A percentile compares a stretch with the other conserved stretches of the same genome.
Conservation (phyloP, 352 stramenopile genomes). For the Globisporangium viniferum region DNA sequence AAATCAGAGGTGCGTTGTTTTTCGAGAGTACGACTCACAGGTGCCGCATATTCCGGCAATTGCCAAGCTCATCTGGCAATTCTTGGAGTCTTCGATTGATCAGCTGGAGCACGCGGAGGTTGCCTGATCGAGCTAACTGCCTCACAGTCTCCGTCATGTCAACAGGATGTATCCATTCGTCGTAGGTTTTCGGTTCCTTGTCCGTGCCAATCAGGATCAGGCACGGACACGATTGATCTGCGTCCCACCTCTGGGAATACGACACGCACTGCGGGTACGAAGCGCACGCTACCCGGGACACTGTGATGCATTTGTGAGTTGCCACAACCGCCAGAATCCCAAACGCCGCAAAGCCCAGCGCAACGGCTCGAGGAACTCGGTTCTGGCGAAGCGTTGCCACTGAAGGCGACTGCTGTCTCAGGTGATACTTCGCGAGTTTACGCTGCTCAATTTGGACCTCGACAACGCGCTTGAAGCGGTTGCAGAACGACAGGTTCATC, state of each 20-base stretch:
- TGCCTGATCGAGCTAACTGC: conserved; percentile 20
- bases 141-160: conserved; percentile 25
- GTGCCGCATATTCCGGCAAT: too few species aligned
- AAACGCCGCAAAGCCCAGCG: conserved; percentile 17
- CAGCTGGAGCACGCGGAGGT: conserved; percentile 29
- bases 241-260: conserved; percentile 17
- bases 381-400: background rate
- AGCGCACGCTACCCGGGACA: conserved; percentile 5
- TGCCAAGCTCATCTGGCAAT: conserved; percentile 20
- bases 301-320: too few species aligned
- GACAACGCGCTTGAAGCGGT: conserved; percentile 26
- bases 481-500: background rate
- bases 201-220: conserved; percentile 27
- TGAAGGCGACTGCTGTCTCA: too few species aligned
- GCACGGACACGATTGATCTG: conserved; percentile 23
- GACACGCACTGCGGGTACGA: conserved; percentile 25
- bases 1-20: background rate
- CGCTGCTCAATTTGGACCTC: conserved; percentile 17
- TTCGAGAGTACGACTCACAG: conserved; percentile 4
- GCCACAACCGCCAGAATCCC: background rate
- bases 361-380: background rate
- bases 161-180: conserved; percentile 30
- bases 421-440: too few species aligned
- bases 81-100: conserved; percentile 25
- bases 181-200: conserved; percentile 24